Evolutionary conservation across 805 yeast genomes (phyloP).

Genomic region (Nematodospora valgi): DNA sequence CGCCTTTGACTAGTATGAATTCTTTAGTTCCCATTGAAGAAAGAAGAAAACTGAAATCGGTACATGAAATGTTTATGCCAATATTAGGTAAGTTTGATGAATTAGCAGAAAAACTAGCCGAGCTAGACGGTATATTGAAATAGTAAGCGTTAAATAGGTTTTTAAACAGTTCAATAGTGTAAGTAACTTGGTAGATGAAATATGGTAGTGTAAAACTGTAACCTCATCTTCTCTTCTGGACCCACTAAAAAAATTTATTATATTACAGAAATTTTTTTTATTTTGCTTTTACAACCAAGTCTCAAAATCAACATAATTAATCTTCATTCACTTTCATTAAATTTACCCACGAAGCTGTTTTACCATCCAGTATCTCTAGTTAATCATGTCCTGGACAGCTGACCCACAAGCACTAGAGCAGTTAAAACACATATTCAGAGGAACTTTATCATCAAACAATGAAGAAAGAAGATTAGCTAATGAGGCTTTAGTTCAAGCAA

Average conservation of each 20-base stretch:
- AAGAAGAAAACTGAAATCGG: conserved; percentile 29
- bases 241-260: too few species aligned
- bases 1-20: conserved; percentile 38
- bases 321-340: not conserved
- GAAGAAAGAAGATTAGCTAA: conserved; percentile 63
- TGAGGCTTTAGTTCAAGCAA: conserved; percentile 67
- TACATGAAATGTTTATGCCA: conserved; percentile 56
- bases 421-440: conserved; percentile 60
- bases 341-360: too few species aligned
- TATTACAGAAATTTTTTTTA: too few species aligned
- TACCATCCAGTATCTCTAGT: not conserved
- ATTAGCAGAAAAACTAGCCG: conserved; percentile 40
- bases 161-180: too few species aligned
- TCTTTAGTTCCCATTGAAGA: conserved; percentile 20
- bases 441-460: conserved; percentile 64
- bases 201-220: too few species aligned
- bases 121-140: conserved; percentile 24
- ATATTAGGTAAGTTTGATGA: conserved; percentile 48
- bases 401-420: conserved; percentile 60
- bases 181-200: too few species aligned
- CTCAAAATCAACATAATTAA: too few species aligned
- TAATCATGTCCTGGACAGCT: conserved; percentile 62
- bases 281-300: too few species aligned
- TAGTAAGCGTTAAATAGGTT: too few species aligned
- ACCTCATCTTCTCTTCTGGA: too few species aligned